Evolutionary conservation across 352 stramenopile genomes (phyloP).

Genomic region (Phytophthora syringae): DNA sequence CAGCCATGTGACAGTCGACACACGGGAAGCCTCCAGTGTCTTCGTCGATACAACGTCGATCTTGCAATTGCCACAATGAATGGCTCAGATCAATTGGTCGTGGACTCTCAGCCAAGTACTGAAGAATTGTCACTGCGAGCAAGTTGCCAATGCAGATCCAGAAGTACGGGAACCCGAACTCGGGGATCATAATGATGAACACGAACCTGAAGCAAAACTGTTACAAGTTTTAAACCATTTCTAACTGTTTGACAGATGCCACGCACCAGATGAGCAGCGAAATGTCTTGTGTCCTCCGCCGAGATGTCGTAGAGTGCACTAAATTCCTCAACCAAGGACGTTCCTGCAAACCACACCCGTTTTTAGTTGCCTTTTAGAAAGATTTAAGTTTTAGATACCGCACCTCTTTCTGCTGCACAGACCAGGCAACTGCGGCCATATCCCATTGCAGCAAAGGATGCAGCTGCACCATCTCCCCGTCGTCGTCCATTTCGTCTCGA

Average conservation of each 20-base stretch:
- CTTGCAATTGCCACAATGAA: slow-evolving; percentile 32
- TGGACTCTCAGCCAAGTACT: slow-evolving; percentile 48
- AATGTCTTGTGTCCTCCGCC: slow-evolving; percentile 60
- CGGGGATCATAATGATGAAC: slow-evolving; percentile 59
- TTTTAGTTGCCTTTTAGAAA: too few relatives aligned
- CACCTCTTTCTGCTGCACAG: slow-evolving; percentile 52
- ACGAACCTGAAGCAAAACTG: slow-evolving; percentile 52
- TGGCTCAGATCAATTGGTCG: slow-evolving; percentile 63
- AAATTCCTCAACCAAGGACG: slow-evolving; percentile 43
- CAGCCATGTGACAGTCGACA: slow-evolving; percentile 77
- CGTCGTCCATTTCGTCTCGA: slow-evolving; percentile 26
- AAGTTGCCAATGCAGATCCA: slow-evolving; percentile 73
- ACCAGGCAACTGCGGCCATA: slow-evolving; percentile 42
- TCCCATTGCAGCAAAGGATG: slow-evolving; percentile 71
- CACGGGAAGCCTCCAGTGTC: slow-evolving; percentile 70
- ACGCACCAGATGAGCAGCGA: slow-evolving; percentile 69
- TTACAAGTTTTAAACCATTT: slow-evolving; percentile 1
- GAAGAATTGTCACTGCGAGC: slow-evolving; percentile 51
- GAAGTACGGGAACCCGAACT: slow-evolving; percentile 71
- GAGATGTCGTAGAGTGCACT: slow-evolving; percentile 63
- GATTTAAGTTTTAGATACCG: not conserved
- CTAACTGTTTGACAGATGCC: not conserved
- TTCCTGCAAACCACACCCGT: too few relatives aligned
- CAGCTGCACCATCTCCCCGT: slow-evolving; percentile 24
- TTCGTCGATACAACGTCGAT: slow-evolving; percentile 42